These are phyloP conservation scores for Paramyrothecium roridum DNA, from an alignment of 2,329 filamentous ascomycete genomes.

Conservation along the genomic window DNA sequence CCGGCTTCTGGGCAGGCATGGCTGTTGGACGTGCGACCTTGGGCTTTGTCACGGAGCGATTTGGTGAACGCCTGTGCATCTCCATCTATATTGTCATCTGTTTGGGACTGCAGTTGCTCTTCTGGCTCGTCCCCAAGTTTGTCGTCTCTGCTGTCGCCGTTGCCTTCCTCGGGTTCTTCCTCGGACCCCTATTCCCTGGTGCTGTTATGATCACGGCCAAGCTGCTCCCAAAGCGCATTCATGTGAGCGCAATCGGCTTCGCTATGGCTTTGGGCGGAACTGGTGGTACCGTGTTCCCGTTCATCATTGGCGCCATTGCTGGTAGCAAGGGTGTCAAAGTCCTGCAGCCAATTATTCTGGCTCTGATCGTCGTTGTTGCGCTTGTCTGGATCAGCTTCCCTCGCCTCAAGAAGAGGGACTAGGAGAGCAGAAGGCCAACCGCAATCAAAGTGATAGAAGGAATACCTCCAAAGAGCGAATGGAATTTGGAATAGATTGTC, in stretches of 20 bases:
- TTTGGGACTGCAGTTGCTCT: slow-evolving; percentile 60
- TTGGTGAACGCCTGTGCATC: slow-evolving; percentile 62
- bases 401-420: slow-evolving; percentile 27
- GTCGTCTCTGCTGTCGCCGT: slow-evolving; percentile 56
- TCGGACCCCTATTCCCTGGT: slow-evolving; percentile 71
- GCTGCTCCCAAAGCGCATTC: slow-evolving; percentile 64
- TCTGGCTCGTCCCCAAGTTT: slow-evolving; percentile 59
- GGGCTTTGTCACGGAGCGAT: slow-evolving; percentile 66
- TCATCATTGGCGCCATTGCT: slow-evolving; percentile 63
- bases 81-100: slow-evolving; percentile 58
- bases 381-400: slow-evolving; percentile 34
- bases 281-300: slow-evolving; percentile 60
- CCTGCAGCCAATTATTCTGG: slow-evolving; percentile 48
- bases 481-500: no score
- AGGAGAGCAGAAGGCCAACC: not conserved
- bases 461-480: no score
- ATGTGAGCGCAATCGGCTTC: slow-evolving; percentile 72
- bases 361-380: slow-evolving; percentile 32
- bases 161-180: slow-evolving; percentile 67
- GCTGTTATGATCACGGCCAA: slow-evolving; percentile 69
- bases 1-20: slow-evolving; percentile 78
- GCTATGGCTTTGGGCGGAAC: slow-evolving; percentile 69
- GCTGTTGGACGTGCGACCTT: slow-evolving; percentile 64
- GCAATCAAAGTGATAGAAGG: not conserved
- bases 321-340: slow-evolving; percentile 43